These are phyloP conservation scores for Leccinellum albellum DNA, from an alignment of 768 basidiomycete genomes.

Conservation along the genomic window DNA sequence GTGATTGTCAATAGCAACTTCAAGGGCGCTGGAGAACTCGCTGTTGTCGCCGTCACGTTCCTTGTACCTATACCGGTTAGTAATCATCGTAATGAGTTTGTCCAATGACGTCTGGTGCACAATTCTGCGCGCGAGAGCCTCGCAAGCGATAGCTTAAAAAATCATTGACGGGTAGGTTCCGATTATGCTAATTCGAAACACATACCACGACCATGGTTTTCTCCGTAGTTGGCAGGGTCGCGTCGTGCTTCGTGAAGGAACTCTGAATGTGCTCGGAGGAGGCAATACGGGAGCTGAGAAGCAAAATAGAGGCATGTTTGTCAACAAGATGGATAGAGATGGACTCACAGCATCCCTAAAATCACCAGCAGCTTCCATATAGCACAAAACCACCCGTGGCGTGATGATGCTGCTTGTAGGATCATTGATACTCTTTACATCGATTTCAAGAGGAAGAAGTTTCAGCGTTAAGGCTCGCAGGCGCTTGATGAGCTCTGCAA, in stretches of 20 bases:
- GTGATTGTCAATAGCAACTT: constrained; percentile 89
- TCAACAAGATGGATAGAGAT: neutral
- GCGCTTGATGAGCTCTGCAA: constrained; percentile 73
- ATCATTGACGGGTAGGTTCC: neutral
- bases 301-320: neutral
- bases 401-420: constrained; percentile 85
- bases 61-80: constrained; percentile 66
- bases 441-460: constrained; percentile 80
- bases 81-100: constrained; percentile 66
- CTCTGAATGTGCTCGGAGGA: constrained; percentile 71
- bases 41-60: constrained; percentile 76
- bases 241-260: constrained; percentile 81
- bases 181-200: neutral
- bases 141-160: constrained; percentile 68
- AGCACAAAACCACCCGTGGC: constrained; percentile 72
- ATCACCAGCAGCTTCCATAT: constrained; percentile 79
- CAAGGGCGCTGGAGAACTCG: constrained; percentile 72
- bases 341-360: constrained; percentile 73
- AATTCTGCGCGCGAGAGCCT: constrained; percentile 77
- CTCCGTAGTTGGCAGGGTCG: constrained; percentile 82
- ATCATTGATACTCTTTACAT: constrained; percentile 57
- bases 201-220: constrained; percentile 77
- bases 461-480: constrained; percentile 70
- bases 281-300: constrained; percentile 72
- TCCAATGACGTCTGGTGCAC: constrained; percentile 68